Evolutionary conservation across 2,329 filamentous ascomycete genomes (phyloP), one percentile per base, ranked within the genome.

Genomic region (Fusarium nodosum): DNA sequence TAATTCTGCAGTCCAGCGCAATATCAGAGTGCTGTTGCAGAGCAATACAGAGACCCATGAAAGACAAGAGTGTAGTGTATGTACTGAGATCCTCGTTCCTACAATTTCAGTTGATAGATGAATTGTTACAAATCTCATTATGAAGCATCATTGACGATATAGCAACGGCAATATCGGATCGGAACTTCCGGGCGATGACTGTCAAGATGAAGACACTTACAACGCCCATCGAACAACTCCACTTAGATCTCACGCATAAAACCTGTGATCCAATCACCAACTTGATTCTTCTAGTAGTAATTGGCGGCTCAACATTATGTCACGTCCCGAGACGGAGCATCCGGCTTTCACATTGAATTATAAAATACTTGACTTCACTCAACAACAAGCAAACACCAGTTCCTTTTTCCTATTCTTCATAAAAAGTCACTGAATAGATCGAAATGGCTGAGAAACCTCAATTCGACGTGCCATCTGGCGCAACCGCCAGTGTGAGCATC

Each of bases 401-500:
- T 3, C 18, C 22, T n/a, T 15, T 31, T 20, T 15, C 18, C 2
- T 4, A 34, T 26, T 11, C 15, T 24, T 11, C 10, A 41, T 18
- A 24, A 3, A 9, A 30, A 13, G 18, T 13, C 22, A 9, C 5
- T 18, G 6, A 5, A 20, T 16, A 16, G 2, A 34, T 5, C 4
- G n/a, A 3, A 1, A 64, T 65, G 62, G 10, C 53, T 30, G 30
- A 59, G n/a, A 36, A 10, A 39, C 53, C 60, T 3, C 26, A 7
- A 12, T 65, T 65, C 4, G 18, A 65, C 4, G 54, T 65, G 13
- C 53, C 62, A 6, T 16, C n/a, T 7, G 60, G 60, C 12, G 31
- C 36, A 9, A 5, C 22, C 2, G 53, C 62, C 15, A 65, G 51
- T 39, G 62, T 65, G 12, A 65, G 62, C 46, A 65, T 65, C 26